Percentiles rank a stretch among this genome's conserved stretches.
Conservation (phyloP, 257 asterid species). For the Fraxinus pennsylvanica region DNA sequence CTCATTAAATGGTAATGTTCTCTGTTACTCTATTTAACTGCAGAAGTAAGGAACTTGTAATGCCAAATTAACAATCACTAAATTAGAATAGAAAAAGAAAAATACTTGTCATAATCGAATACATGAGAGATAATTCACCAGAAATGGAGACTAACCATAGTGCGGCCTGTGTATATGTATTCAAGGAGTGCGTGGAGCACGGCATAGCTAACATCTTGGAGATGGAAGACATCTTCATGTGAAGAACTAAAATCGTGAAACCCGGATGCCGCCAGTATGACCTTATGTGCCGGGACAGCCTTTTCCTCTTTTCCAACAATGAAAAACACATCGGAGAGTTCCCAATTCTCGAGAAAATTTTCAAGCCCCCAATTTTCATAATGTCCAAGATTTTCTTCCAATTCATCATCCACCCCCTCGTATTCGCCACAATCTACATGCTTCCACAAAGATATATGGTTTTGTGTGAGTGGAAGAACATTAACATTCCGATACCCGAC, state of each 20-base stretch:
- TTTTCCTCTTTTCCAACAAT: constrained; percentile 74
- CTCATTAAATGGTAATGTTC: not conserved
- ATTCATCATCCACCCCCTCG: constrained; percentile 47
- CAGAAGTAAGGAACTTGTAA: not conserved
- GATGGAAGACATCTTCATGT: constrained; percentile 52
- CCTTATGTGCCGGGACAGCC: constrained; percentile 84
- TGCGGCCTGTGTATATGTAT: constrained; percentile 74
- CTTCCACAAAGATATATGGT: constrained; percentile 85
- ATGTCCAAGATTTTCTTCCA: constrained; percentile 54
- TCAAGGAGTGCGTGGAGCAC: constrained; percentile 74
- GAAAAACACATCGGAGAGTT: constrained; percentile 72
- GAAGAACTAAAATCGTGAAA: constrained; percentile 47
- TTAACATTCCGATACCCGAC: constrained; percentile 90
- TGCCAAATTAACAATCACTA: not conserved
- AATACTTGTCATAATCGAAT: constrained; percentile 4
- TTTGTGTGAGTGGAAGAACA: constrained; percentile 78
- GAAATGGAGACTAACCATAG: constrained; percentile 57
- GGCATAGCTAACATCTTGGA: constrained; percentile 54
- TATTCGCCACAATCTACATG: constrained; percentile 67
- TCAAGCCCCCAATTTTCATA: constrained; percentile 79
- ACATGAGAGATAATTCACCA: not conserved
- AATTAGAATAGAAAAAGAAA: not conserved
- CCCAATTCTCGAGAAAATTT: constrained; percentile 83
- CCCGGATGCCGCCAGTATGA: constrained; percentile 78
- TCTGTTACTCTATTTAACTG: not conserved